A percentile compares a stretch with the other conserved stretches of the same genome.
phyloP scores from a whole-genome alignment of 208 protist genomes.

The Leishmania braziliensis region DNA sequence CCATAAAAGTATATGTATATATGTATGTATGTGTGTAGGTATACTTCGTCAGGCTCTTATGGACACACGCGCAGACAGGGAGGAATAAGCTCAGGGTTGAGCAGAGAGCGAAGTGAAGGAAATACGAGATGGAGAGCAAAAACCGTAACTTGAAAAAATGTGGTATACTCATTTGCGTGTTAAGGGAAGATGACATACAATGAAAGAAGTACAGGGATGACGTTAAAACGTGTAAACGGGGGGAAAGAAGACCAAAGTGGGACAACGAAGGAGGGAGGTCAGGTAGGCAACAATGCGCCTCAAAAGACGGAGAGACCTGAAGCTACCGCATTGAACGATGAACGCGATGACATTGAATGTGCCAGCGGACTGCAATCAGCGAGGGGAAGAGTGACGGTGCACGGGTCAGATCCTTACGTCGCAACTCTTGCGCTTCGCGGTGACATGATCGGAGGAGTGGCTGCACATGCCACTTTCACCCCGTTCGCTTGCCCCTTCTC shows the following conservation, averaged over 20 bases:
- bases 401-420: too few relatives aligned
- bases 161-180: not conserved
- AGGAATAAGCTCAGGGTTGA: not conserved
- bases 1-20: not conserved
- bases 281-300: not conserved
- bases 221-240: not conserved
- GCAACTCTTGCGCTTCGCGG: not conserved
- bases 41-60: too few relatives aligned
- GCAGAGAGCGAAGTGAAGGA: not conserved
- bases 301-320: not conserved
- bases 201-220: not conserved
- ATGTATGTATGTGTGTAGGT: too few relatives aligned
- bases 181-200: not conserved
- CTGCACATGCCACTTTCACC: not conserved
- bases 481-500: not conserved
- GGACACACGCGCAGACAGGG: not conserved
- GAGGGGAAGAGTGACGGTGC: not conserved
- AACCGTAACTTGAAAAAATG: not conserved
- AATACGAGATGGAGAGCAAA: not conserved
- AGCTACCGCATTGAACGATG: not conserved
- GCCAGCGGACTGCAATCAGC: not conserved
- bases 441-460: not conserved
- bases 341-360: not conserved
- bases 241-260: not conserved
- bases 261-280: not conserved